A percentile compares a stretch with the other conserved stretches of the same genome.
These are phyloP conservation scores for Phanerodontia chrysosporium DNA, from an alignment of 768 basidiomycete species.

Conservation along the genomic window DNA sequence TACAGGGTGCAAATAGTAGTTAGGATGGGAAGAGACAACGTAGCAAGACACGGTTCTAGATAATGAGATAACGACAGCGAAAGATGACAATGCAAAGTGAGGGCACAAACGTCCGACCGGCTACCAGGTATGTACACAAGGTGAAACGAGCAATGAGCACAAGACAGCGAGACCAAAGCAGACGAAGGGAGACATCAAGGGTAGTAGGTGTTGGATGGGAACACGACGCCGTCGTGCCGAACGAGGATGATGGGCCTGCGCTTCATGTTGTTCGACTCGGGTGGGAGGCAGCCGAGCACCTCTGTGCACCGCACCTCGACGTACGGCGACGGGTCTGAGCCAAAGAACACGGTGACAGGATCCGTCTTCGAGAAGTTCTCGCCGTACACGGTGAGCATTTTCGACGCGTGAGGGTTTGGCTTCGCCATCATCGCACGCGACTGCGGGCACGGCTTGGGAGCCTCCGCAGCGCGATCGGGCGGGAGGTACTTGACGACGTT, in stretches of 20 bases:
- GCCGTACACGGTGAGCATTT: slow-evolving; percentile 84
- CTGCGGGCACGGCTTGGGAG: slow-evolving; percentile 64
- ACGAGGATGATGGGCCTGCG: slow-evolving; percentile 79
- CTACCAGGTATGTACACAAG: slow-evolving; percentile 6
- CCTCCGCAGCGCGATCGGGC: slow-evolving; percentile 82
- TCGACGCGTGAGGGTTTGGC: slow-evolving; percentile 71
- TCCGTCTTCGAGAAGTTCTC: slow-evolving; percentile 86
- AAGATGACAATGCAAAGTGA: slow-evolving; percentile 3
- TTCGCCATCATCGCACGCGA: slow-evolving; percentile 69
- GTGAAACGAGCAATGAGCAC: slow-evolving; percentile 18
- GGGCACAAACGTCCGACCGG: slow-evolving; percentile 3
- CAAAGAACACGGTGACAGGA: slow-evolving; percentile 81
- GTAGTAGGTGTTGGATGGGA: slow-evolving; percentile 80
- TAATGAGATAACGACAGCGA: slow-evolving; percentile 4
- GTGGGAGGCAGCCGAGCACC: slow-evolving; percentile 77
- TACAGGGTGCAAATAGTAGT: slow-evolving; percentile 1
- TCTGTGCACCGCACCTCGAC: slow-evolving; percentile 87
- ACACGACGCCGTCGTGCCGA: slow-evolving; percentile 81
- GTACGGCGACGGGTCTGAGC: slow-evolving; percentile 80
- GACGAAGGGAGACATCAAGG: slow-evolving; percentile 42
- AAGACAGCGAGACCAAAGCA: slow-evolving; percentile 8
- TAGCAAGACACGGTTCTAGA: slow-evolving; percentile 2
- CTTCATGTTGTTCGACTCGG: slow-evolving; percentile 60
- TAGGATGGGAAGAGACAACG: background rate
- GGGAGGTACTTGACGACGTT: slow-evolving; percentile 88